Evolutionary conservation across 1,284 basidiomycete genomes (phyloP).

Genomic region (Porodaedalea pini): DNA sequence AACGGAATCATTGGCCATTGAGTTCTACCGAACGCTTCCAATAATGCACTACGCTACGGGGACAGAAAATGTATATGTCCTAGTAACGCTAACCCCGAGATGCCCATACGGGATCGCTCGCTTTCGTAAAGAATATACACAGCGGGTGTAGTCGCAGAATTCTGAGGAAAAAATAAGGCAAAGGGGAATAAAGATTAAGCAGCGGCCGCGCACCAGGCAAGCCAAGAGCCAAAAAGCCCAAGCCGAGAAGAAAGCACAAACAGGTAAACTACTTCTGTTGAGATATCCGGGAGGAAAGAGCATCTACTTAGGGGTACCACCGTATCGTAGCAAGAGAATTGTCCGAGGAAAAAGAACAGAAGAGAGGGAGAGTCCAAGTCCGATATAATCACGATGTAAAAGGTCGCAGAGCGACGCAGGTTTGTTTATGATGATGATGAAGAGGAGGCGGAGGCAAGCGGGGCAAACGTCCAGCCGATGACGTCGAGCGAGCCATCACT

Average conservation of each 20-base stretch:
- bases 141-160: background rate
- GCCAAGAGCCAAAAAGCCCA: background rate
- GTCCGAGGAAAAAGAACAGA: background rate
- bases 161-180: background rate
- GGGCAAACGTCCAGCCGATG: constrained; percentile 29
- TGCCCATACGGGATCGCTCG: background rate
- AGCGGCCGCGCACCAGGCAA: constrained; percentile 14
- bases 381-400: background rate
- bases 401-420: background rate
- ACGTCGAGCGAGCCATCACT: constrained; percentile 36
- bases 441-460: background rate
- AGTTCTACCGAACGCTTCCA: too few species aligned
- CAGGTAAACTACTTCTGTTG: background rate
- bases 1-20: too few species aligned
- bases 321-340: constrained; percentile 4
- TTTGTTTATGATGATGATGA: background rate
- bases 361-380: constrained; percentile 4
- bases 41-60: too few species aligned
- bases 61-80: background rate
- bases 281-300: background rate
- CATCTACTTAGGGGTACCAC: constrained; percentile 8
- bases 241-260: background rate
- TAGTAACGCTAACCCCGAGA: background rate
- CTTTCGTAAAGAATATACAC: background rate
- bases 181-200: constrained; percentile 5